Conservation (phyloP, 2,329 filamentous ascomycete genomes). For the Cadophora sp. region DNA sequence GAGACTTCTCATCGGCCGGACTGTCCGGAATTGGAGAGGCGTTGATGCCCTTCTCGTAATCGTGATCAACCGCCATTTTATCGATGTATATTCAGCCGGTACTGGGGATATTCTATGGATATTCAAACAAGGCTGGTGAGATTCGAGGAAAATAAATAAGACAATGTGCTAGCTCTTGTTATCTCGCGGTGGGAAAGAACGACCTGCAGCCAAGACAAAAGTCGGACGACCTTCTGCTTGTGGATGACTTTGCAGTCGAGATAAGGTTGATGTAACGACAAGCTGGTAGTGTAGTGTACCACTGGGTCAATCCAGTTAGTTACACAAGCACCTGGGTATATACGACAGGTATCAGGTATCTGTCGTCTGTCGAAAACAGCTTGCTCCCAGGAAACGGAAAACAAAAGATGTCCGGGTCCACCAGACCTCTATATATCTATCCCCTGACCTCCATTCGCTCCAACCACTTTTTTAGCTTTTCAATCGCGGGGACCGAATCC, state of each 20-base stretch:
- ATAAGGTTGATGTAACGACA: neutral
- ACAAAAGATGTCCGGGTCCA: neutral
- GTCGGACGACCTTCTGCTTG: slow-evolving; percentile 1
- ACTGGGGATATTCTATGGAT: neutral
- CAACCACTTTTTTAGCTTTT: neutral
- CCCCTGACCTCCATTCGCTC: neutral
- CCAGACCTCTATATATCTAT: neutral
- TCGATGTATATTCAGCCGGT: neutral
- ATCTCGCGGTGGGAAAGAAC: neutral
- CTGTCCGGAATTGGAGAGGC: slow-evolving; percentile 17
- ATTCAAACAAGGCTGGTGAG: neutral
- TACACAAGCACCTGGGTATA: neutral
- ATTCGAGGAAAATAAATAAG: neutral
- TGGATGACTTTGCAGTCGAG: neutral
- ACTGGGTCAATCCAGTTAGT: neutral
- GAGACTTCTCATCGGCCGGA: slow-evolving; percentile 27
- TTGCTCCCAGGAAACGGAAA: neutral
- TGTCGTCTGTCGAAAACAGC: neutral
- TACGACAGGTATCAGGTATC: neutral
- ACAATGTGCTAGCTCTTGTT: neutral
- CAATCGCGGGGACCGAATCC: slow-evolving; percentile 11
- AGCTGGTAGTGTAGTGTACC: neutral
- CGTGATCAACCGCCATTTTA: slow-evolving; percentile 17
- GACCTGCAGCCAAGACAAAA: slow-evolving; percentile 10
- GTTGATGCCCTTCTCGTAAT: slow-evolving; percentile 20